Percentiles rank a stretch among this genome's conserved stretches.
phyloP scores from a whole-genome alignment of 352 stramenopile genomes.

The Pythium aquatile region DNA sequence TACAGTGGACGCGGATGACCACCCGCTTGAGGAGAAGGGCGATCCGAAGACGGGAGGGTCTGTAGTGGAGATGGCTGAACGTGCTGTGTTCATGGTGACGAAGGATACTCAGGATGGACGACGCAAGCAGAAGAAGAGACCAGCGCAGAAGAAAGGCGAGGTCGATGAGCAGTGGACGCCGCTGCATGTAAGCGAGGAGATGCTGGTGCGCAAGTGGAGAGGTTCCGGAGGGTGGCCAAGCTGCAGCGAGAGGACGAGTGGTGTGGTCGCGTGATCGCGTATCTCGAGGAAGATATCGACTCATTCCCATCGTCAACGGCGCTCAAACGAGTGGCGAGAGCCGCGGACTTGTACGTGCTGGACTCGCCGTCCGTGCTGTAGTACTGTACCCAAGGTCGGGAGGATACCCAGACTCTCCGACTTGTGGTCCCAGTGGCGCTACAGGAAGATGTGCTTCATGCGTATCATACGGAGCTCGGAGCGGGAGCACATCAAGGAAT shows the following conservation, averaged over 20 bases:
- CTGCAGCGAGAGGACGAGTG: conserved; percentile 3
- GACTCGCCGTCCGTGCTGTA: neutral
- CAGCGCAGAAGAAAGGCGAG: neutral
- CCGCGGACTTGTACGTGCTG: neutral
- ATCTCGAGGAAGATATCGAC: neutral
- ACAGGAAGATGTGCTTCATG: neutral
- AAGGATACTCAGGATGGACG: neutral
- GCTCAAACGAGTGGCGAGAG: conserved; percentile 3
- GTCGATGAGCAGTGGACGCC: neutral
- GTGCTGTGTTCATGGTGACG: neutral
- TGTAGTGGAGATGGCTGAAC: neutral
- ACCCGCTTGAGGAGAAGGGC: neutral
- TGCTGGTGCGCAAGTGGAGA: neutral
- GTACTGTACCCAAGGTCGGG: neutral
- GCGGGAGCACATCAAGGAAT: conserved; percentile 10
- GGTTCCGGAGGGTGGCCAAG: conserved; percentile 7
- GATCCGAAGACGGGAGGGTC: too few species aligned
- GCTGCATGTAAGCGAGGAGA: neutral
- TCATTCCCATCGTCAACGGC: neutral
- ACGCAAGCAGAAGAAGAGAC: neutral
- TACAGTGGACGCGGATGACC: neutral
- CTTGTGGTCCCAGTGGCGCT: neutral
- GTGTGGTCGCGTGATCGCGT: conserved; percentile 3
- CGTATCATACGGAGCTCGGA: neutral
- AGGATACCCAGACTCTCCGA: neutral